Conservation (phyloP, 1,284 basidiomycete species). For the Ceratobasidium sp. region DNA sequence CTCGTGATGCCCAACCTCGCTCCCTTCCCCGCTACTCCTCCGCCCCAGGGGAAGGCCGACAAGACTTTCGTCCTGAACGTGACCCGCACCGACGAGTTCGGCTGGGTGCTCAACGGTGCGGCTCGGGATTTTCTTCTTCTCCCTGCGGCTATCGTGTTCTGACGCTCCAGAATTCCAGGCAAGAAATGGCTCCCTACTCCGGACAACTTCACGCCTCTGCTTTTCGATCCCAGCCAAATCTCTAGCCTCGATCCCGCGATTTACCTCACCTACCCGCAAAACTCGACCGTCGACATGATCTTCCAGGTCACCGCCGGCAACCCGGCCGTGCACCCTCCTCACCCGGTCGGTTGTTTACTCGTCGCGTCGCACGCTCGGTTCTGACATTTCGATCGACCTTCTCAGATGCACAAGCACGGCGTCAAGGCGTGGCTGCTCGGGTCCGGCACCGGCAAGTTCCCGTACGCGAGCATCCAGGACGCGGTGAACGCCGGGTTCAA, state of each 20-base stretch:
- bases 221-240: conserved; percentile 20
- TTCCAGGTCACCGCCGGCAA: conserved; percentile 24
- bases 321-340: conserved; percentile 13
- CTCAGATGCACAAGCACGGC: conserved; percentile 36
- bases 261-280: conserved; percentile 14
- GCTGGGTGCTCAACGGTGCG: conserved; percentile 31
- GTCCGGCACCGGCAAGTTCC: conserved; percentile 26
- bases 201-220: conserved; percentile 15
- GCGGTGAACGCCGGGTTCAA: conserved; percentile 16
- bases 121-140: neutral
- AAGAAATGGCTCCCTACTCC: neutral
- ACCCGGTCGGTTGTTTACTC: neutral
- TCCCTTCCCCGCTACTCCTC: conserved; percentile 14
- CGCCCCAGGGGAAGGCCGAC: conserved; percentile 30
- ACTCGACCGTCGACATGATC: conserved; percentile 30
- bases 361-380: neutral
- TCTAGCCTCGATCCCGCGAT: conserved; percentile 20
- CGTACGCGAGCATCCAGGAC: conserved; percentile 19
- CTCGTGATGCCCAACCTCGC: conserved; percentile 1
- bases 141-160: neutral
- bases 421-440: conserved; percentile 37
- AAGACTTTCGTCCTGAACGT: conserved; percentile 7
- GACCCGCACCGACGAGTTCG: conserved; percentile 7
- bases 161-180: neutral
- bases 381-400: neutral